Base-by-base conservation (phyloP, 1,284 basidiomycete genomes). In the Trichosporon ovoides region DNA sequence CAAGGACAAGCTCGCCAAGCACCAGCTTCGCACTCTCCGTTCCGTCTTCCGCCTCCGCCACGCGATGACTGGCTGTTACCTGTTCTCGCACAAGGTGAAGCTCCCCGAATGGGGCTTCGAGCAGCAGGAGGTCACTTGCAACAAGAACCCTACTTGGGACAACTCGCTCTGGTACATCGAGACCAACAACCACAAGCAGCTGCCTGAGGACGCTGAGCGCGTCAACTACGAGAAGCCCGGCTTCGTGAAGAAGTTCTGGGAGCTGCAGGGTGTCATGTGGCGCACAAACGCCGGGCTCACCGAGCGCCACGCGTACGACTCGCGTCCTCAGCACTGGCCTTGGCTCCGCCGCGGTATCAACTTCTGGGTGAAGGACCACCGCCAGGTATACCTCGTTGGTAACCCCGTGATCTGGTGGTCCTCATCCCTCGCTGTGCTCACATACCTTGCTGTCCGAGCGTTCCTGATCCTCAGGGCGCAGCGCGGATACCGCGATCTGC, bases 41-140 rank as follows among this genome's bases (percentile, higher is more conserved):
- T 93, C 90, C 4, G 82, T 85, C 55, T 96, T 98, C 80, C 83
- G 88, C 64, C 79, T 99, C 53, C 81, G 87, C 62, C 96, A 98
- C 77, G 82, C 84, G 18, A 81, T 94, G 64, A 89, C 89, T 0
- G 91, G 92, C 3, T 98, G 95, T 77, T 98, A 97, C 76, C 81
- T 99, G 49, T 99, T 98, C 82, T 94, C 90, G 51, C 96, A 98
- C 81, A 95, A 94, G 76, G 88, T 98, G 69, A 94, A 96, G 77
- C 80, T 99, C 3, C 96, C 96, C 0, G 89, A 96, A 11, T 98
- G 96, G 96, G 96, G 87, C 0, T 98, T 84, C 68, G 94, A 97
- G 68, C 96, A 98, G 77, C 96, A 98, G 76, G 96, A 99, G 73
- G 75, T 94, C 51, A 97, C 93, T 0, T 97, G 93, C 78, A 97